Evolutionary conservation across 2,329 filamentous ascomycete species (phyloP), one percentile per base, ranked within the genome.

Genomic region (Arthrobotrys pseudoclavata): DNA sequence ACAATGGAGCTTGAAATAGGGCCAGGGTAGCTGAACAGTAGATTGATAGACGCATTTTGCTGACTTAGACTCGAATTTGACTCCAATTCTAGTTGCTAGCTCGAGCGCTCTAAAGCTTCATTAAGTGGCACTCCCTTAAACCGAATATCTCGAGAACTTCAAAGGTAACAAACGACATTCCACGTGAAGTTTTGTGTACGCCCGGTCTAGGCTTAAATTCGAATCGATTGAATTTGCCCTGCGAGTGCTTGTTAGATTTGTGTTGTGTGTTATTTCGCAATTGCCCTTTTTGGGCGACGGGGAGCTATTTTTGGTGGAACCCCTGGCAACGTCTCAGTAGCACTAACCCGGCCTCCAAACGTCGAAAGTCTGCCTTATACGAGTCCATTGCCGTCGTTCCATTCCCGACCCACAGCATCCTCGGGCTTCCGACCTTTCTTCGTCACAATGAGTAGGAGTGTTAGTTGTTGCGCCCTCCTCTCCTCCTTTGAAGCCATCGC

Each of bases 371-470:
- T 55, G 57, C 45, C 45, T 55, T 60, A 60, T 60, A 60, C 55
- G 55, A 60, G 55, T n/a, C 20, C 37, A 34, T 31, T 57, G 37
- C 34, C 26, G 47, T 63, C 63, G 40, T 45, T 62, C 29, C 69
- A 20, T 66, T 48, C 20, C 24, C 69, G 61, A 29, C 40, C 24
- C 60, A 20, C 60, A 31, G 31, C 37, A 34, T 22, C 48, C 31
- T 50, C 26, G 34, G 60, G 42, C 18, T 29, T 69, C 45, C 12
- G 55, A 31, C 24, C 47, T 47, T 62, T 45, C 61, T 48, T 37
- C 66, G 72, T 68, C 74, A 77, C 67, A 63, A 71, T 77, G 74
- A 62, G 45, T 42, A 77, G 52, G 50, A 67, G 67, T 57, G 67
- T 68, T 37, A 71, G 67, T 53, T 45, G 55, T 26, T 29, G n/a